Conservation (phyloP, 2,329 filamentous ascomycete species). For the Monosporascus sp. region DNA sequence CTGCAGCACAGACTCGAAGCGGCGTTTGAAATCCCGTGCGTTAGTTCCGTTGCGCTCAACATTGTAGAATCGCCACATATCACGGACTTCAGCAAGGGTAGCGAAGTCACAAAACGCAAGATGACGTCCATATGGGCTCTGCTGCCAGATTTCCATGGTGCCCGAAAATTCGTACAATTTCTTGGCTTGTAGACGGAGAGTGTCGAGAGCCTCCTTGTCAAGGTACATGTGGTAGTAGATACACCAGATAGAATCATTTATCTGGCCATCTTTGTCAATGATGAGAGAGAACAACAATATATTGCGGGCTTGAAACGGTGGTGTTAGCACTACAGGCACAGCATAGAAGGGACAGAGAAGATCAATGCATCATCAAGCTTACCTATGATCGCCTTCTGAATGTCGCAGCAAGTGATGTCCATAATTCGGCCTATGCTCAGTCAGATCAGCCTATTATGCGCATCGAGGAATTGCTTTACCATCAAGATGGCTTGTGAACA, state of each 20-base stretch:
- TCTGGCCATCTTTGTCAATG: slow-evolving; percentile 29
- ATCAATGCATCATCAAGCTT: slow-evolving; percentile 6
- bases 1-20: slow-evolving; percentile 2
- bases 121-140: slow-evolving; percentile 34
- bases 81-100: slow-evolving; percentile 36
- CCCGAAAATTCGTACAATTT: slow-evolving; percentile 35
- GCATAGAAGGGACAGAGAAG: neutral
- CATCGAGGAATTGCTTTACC: slow-evolving; percentile 21
- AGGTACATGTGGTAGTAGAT: slow-evolving; percentile 52
- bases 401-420: slow-evolving; percentile 54
- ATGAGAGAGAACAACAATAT: slow-evolving; percentile 47
- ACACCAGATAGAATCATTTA: slow-evolving; percentile 39
- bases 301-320: slow-evolving; percentile 43
- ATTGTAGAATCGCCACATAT: slow-evolving; percentile 35
- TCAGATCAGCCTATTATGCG: slow-evolving; percentile 13
- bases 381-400: slow-evolving; percentile 46
- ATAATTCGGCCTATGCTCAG: slow-evolving; percentile 29
- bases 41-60: slow-evolving; percentile 1
- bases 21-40: neutral
- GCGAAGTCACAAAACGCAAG: slow-evolving; percentile 44
- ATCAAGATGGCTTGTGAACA: slow-evolving; percentile 47
- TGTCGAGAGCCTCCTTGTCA: slow-evolving; percentile 27
- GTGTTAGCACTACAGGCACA: neutral
- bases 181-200: slow-evolving; percentile 36
- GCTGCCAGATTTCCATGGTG: slow-evolving; percentile 39